Base-by-base conservation (phyloP, 495 filamentous ascomycete species). In the Xylaria grammica region DNA sequence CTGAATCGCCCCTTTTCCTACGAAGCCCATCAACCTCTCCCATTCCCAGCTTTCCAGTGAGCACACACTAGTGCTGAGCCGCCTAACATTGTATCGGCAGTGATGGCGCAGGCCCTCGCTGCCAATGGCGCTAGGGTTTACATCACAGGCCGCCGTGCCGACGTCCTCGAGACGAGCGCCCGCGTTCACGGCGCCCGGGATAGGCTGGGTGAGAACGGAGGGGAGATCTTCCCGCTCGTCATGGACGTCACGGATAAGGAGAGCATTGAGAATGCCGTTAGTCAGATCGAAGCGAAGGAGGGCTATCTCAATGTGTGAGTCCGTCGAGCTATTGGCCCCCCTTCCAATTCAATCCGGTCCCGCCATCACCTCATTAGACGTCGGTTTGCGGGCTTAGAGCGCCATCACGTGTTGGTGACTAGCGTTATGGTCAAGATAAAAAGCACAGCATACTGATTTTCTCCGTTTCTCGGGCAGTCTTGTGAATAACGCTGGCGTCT, bases 111-210 rank as follows among this genome's bases (percentile, higher is more conserved):
- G 68, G 89, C 91, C 2, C 90, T 90, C 66, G 89, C 92, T 0
- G 78, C 84, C 27, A 94, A 93, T 73, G 91, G 91, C 42, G 91
- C 91, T 19, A 92, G 87, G 42, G 91, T 94, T 32, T 94, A 94
- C 76, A 93, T 95, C 63, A 90, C 89, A 8, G 92, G 90, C 4
- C 88, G 91, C 46, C 89, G 89, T 70, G 80, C 60, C 53, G 81
- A 87, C 11, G 75, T 84, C 1, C 80, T 89, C 0, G 74, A 86
- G 50, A 77, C 76, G 19, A 80, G 81, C 17, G 77, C 84, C 0
- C 74, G 72, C 13, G 68, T 69, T 13, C 77, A 82, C 65, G 75
- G 76, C 54, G 68, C 70, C 29, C 62, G 69, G 34, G 74, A 75
- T 57, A 74, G 67, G 40, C 67, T 75, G 10, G 73, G 75, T 3